Evolutionary conservation across 495 filamentous ascomycete genomes (phyloP).

Genomic region (Trichocladium antarcticum): DNA sequence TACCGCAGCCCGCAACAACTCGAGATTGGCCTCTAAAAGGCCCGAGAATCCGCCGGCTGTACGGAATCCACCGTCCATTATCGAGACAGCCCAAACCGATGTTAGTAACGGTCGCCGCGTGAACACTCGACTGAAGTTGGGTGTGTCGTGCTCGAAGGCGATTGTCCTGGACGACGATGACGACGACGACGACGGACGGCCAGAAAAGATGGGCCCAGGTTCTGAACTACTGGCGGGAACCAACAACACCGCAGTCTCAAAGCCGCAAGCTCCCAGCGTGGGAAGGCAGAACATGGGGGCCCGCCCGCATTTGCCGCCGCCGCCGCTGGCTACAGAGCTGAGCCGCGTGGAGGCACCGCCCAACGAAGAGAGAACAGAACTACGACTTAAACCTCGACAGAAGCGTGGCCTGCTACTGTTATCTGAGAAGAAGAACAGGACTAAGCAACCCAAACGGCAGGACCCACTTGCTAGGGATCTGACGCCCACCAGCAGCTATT

Average conservation of each 20-base stretch:
- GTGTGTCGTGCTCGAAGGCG: background rate
- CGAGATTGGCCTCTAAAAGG: background rate
- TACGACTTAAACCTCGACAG: slow-evolving; percentile 32
- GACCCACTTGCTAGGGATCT: background rate
- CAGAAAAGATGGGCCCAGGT: too few relatives aligned
- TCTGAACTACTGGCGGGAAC: background rate
- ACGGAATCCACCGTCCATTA: background rate
- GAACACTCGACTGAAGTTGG: background rate
- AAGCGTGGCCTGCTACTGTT: slow-evolving; percentile 34
- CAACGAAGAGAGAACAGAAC: slow-evolving; percentile 28
- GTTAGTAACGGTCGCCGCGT: background rate
- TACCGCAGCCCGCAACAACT: background rate
- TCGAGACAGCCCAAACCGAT: background rate
- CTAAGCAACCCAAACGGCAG: slow-evolving; percentile 2
- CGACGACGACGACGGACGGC: background rate
- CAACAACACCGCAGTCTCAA: background rate
- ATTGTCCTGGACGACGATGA: slow-evolving; percentile 16
- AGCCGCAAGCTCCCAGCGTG: background rate
- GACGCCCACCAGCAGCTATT: too few relatives aligned
- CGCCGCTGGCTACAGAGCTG: background rate
- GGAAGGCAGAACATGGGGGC: background rate
- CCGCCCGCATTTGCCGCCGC: background rate
- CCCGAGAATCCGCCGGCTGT: background rate
- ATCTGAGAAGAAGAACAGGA: slow-evolving; percentile 18
- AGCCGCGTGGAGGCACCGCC: background rate